Base-by-base conservation (phyloP, 768 basidiomycete species). In the Phlebiopsis gigantea region DNA sequence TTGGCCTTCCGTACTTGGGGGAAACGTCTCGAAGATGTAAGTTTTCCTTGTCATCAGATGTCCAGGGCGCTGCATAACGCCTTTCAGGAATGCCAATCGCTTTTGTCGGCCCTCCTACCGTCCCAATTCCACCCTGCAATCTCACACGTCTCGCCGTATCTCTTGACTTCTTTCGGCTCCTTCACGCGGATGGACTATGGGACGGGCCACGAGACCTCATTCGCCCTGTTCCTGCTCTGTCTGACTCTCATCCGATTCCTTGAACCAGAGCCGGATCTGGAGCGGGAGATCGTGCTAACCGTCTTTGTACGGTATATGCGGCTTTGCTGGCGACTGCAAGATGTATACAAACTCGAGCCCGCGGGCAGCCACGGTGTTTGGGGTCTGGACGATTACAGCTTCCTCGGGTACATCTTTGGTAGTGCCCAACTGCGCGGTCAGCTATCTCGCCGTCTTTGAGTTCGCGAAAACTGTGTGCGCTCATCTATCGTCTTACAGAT, bases 321-420 rank as follows among this genome's bases (percentile, higher is more conserved):
- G 30, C 77, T 98, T 30, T 90, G 88, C 60, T 94, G 91, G 83
- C 80, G 79, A 56, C 77, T 98, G 15, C 94, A 98, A 68, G 90
- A 93, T 60, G 80, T 82, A 29, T 99, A 98, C 69, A 83, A 78
- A 48, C 83, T 99, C 9, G 96, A 98, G 70, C 94, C 95, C 5
- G 97, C 97, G 2, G 97, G 97, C 7, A 95, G 91, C 60, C 95
- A 98, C 67, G 97, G 97, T 4, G 96, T 98, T 0, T 99, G 96
- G 97, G 97, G 95, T 1, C 73, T 98, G 34, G 95, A 98, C 65
- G 95, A 97, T 68, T 96, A 88, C 53, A 80, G 78, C 51, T 95
- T 96, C 71, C 78, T 98, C 44, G 85, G 88, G 2, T 97, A 96
- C 65, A 79, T 94, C 9, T 93, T 94, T 67, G 95, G 94, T 9